Evolutionary conservation across 1,284 basidiomycete genomes (phyloP), one percentile per base, ranked within the genome.

Genomic region (Malassezia furfur): DNA sequence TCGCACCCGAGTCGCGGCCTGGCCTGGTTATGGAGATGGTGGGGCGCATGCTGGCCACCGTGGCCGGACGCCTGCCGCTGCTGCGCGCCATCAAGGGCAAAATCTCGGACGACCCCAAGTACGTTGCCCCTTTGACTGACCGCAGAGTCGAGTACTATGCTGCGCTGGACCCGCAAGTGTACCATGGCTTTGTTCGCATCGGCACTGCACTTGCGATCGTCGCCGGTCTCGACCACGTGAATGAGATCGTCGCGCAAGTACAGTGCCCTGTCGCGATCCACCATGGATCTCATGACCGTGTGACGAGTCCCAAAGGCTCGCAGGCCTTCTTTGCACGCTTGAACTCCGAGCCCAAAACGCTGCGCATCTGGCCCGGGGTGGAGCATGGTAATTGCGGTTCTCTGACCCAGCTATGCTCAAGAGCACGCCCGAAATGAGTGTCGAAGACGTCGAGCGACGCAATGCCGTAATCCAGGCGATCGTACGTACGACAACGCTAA

Each of bases 311-410:
- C 46, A 60, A 69, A 4, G 78, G 75, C 9, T 78, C 78, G 3
- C 63, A 75, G 32, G 60, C 64, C 19, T 76, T 80, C 52, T 78
- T 76, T 53, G 68, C 76, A 6, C 65, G 75, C 21, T 63, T 78
- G n/a, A 66, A 70, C 3, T 61, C 69, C 39, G 58, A 67, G 41
- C 75, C 79, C 55, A 79, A 79, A 64, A 67, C 71, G 57, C 62
- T 78, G 45, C 67, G 76, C 61, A 75, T 80, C 21, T 80, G 78
- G 66, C 74, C 76, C 8, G 79, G 78, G 0, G 79, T 79, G 50
- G 79, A 80, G 63, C 79, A 80, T 65, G 66, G 64, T 64, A 51
- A 9, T 62, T 62, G 22, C 10, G 2, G 11, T 34, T 5, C 21
- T 4, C 14, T 45, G n/a, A 45, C 1, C 2, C 15, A 61, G 75